A percentile compares a stretch with the other conserved stretches of the same genome.
phyloP scores from a whole-genome alignment of 2,329 filamentous ascomycete species.

The Hymenoscyphus repandus region DNA sequence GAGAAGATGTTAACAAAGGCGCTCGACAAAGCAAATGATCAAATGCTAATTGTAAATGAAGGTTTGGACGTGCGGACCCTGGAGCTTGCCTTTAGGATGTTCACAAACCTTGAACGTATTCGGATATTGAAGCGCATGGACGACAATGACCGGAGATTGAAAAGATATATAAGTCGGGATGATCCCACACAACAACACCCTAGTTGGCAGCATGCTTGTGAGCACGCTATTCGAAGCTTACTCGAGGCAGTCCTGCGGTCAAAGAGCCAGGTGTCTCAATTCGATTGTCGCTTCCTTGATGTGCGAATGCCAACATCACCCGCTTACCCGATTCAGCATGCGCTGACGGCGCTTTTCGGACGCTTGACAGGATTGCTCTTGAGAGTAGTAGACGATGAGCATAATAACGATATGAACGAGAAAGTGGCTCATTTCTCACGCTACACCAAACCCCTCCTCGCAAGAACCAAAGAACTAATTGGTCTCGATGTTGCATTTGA shows the following conservation, averaged over 20 bases:
- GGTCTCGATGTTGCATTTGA: conserved; percentile 62
- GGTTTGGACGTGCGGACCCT: conserved; percentile 20
- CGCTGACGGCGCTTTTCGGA: conserved; percentile 45
- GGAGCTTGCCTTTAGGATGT: conserved; percentile 35
- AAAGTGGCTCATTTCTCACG: conserved; percentile 52
- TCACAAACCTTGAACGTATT: conserved; percentile 57
- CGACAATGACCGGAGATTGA: conserved; percentile 48
- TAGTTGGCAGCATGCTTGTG: conserved; percentile 58
- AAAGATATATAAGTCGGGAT: conserved; percentile 45
- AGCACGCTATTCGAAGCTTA: conserved; percentile 54
- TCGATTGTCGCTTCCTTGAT: conserved; percentile 53
- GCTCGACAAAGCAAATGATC: conserved; percentile 20
- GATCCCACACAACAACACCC: conserved; percentile 39
- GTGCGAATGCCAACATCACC: conserved; percentile 52
- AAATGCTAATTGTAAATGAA: conserved; percentile 21
- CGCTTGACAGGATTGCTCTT: conserved; percentile 58
- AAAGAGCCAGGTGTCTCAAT: conserved; percentile 37
- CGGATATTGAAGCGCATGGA: conserved; percentile 60
- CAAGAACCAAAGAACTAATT: conserved; percentile 52
- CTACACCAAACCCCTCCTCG: conserved; percentile 54
- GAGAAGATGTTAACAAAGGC: conserved; percentile 2
- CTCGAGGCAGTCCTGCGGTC: conserved; percentile 43
- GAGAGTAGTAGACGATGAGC: conserved; percentile 45
- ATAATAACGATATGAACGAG: conserved; percentile 43
- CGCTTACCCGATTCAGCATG: conserved; percentile 40